Conservation (phyloP, 805 yeast species). For the Sugiyamaella floridensis region DNA sequence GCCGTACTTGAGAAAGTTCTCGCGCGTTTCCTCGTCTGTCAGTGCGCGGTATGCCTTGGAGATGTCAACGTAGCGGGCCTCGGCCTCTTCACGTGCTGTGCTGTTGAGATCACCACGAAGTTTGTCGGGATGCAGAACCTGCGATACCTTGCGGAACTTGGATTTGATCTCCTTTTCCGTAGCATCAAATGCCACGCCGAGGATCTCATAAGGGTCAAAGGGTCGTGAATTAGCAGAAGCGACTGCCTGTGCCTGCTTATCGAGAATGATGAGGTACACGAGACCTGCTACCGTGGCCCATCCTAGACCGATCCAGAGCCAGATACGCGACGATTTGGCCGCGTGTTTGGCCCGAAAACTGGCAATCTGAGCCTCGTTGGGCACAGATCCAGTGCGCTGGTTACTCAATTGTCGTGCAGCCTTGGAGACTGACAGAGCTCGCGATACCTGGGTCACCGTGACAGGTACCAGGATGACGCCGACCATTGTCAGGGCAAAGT, state of each 20-base stretch:
- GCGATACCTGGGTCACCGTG: slow-evolving; percentile 30
- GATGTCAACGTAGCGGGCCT: slow-evolving; percentile 70
- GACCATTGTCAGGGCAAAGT: slow-evolving; percentile 67
- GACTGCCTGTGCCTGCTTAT: slow-evolving; percentile 21
- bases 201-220: slow-evolving; percentile 88
- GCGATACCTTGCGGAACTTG: slow-evolving; percentile 77
- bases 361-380: slow-evolving; percentile 18
- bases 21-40: slow-evolving; percentile 80
- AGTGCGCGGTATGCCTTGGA: slow-evolving; percentile 91
- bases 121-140: slow-evolving; percentile 92
- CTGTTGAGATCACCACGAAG: slow-evolving; percentile 51
- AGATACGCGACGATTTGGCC: slow-evolving; percentile 16
- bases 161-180: slow-evolving; percentile 71
- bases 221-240: background rate
- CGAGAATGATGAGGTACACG: slow-evolving; percentile 30
- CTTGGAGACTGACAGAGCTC: background rate
- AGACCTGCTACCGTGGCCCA: slow-evolving; percentile 52
- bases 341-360: slow-evolving; percentile 30
- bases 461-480: slow-evolving; percentile 63
- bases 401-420: background rate
- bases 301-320: slow-evolving; percentile 38
- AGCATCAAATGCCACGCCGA: slow-evolving; percentile 65
- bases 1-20: slow-evolving; percentile 80
- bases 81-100: slow-evolving; percentile 56
- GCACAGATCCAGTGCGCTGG: background rate